Conservation (phyloP, 2,329 filamentous ascomycete genomes). For the Ambrosiella beaveri region DNA sequence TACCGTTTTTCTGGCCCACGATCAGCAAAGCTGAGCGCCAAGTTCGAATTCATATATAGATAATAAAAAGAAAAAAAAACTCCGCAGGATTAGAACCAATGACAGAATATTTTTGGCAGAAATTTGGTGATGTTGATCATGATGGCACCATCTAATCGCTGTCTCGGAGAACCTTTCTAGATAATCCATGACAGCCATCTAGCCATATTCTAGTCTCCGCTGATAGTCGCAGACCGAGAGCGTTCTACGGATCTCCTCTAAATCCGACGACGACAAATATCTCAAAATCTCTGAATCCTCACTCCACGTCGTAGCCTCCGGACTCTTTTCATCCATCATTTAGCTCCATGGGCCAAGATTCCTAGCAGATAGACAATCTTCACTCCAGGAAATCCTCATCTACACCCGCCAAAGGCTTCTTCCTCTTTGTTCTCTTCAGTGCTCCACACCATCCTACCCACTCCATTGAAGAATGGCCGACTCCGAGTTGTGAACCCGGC, state of each 20-base stretch:
- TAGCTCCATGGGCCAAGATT: background rate
- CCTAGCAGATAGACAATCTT: background rate
- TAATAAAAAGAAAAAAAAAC: too few species aligned
- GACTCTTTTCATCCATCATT: background rate
- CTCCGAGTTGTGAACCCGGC: background rate
- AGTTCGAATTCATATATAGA: too few species aligned
- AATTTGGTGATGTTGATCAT: too few species aligned
- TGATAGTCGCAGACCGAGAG: background rate
- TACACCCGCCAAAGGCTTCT: background rate
- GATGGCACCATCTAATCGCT: too few species aligned
- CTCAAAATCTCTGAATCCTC: background rate
- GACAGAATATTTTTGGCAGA: too few species aligned
- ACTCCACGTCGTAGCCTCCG: background rate
- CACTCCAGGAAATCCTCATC: background rate
- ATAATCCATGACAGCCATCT: too few species aligned
- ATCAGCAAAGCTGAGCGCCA: too few species aligned
- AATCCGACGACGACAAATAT: background rate
- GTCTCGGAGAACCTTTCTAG: too few species aligned
- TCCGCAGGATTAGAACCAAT: too few species aligned
- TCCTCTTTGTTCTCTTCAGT: background rate
- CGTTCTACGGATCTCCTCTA: background rate
- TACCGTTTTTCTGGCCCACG: too few species aligned
- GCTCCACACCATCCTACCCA: background rate
- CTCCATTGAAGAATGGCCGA: background rate
- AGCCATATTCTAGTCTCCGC: too few species aligned